Percentiles rank a stretch among this genome's conserved stretches.
These are phyloP conservation scores for Gentiana macrophylla DNA, from an alignment of 257 asterid species.

Conservation along the genomic window DNA sequence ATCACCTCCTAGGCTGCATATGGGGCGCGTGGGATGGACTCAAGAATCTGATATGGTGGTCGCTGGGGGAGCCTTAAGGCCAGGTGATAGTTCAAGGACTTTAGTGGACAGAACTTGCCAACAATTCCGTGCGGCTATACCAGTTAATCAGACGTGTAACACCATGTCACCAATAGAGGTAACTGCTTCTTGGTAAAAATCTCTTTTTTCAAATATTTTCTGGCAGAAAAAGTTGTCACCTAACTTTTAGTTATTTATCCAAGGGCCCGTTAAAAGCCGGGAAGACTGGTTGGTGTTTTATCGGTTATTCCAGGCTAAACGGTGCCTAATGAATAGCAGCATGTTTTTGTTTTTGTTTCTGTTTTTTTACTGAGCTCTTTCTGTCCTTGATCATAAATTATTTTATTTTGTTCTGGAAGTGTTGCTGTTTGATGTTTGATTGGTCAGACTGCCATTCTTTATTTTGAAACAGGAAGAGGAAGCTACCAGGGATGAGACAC, in stretches of 20 bases:
- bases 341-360: too few species aligned
- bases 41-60: constrained; percentile 4
- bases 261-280: too few species aligned
- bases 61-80: constrained; percentile 8
- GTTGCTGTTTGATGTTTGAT: background rate
- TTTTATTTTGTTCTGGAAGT: background rate
- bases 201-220: too few species aligned
- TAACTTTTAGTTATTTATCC: too few species aligned
- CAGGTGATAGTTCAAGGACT: constrained; percentile 12
- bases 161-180: constrained; percentile 46
- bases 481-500: constrained; percentile 14
- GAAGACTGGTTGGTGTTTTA: too few species aligned
- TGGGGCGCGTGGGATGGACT: constrained; percentile 13
- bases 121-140: constrained; percentile 15
- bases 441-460: background rate
- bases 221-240: too few species aligned
- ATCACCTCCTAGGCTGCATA: constrained; percentile 12
- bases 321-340: too few species aligned
- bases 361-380: too few species aligned
- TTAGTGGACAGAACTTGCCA: constrained; percentile 7
- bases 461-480: constrained; percentile 29
- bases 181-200: constrained; percentile 7
- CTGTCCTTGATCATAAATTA: too few species aligned
- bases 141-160: constrained; percentile 11
- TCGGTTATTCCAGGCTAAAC: too few species aligned